These are phyloP conservation scores for Penicillium desertorum DNA, from an alignment of 495 filamentous ascomycete species.

Conservation along the genomic window DNA sequence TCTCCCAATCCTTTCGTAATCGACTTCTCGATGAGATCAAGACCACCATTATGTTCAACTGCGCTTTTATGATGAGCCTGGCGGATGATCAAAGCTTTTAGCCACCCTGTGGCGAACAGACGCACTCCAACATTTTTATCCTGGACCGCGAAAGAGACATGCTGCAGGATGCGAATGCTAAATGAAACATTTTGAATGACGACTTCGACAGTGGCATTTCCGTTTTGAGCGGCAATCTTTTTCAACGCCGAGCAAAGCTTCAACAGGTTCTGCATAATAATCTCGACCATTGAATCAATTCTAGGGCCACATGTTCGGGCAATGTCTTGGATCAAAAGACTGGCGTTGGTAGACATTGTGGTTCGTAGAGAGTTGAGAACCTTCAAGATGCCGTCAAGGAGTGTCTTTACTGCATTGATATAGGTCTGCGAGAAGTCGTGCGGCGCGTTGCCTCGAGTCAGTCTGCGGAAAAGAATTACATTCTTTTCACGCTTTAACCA, in stretches of 20 bases:
- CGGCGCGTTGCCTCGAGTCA: conserved; percentile 81
- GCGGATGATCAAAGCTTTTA: conserved; percentile 75
- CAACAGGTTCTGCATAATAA: conserved; percentile 83
- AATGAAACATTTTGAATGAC: conserved; percentile 79
- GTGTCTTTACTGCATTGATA: conserved; percentile 63
- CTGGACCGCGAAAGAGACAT: conserved; percentile 72
- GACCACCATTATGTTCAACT: conserved; percentile 77
- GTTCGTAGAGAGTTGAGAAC: conserved; percentile 82
- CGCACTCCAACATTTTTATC: conserved; percentile 91
- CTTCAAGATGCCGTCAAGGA: conserved; percentile 90
- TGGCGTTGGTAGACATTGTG: conserved; percentile 81
- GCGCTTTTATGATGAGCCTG: conserved; percentile 76
- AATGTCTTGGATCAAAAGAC: conserved; percentile 81
- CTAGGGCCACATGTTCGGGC: conserved; percentile 71
- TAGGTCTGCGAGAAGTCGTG: conserved; percentile 71
- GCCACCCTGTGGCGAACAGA: conserved; percentile 75
- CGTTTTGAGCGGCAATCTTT: conserved; percentile 81
- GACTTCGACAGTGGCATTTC: conserved; percentile 70
- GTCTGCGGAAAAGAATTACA: conserved; percentile 67
- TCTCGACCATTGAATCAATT: conserved; percentile 86
- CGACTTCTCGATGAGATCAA: conserved; percentile 81
- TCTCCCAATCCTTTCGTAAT: conserved; percentile 84
- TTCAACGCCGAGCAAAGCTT: conserved; percentile 86
- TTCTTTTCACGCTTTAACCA: conserved; percentile 84
- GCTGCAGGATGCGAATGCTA: conserved; percentile 74